These are phyloP conservation scores for Cercophora samala DNA, from an alignment of 495 filamentous ascomycete genomes.

Conservation along the genomic window DNA sequence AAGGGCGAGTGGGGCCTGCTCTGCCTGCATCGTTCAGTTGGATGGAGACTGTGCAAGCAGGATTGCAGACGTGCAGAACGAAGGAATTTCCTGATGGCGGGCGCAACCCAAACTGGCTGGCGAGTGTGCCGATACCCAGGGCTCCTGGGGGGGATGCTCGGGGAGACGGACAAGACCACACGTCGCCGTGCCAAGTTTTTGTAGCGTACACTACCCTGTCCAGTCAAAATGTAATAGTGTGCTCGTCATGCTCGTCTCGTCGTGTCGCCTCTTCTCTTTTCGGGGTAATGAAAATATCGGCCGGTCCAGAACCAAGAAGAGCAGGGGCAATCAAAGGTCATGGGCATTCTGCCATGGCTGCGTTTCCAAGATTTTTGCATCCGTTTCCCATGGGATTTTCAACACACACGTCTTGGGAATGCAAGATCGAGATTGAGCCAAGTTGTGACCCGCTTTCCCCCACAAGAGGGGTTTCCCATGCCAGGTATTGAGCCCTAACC, in stretches of 20 bases:
- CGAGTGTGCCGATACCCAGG: not conserved
- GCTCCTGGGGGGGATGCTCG: too few species aligned
- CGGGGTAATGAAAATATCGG: too few species aligned
- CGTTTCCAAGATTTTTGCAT: too few species aligned
- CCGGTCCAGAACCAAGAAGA: too few species aligned
- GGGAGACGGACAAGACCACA: not conserved
- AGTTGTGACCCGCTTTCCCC: not conserved
- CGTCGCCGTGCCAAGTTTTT: not conserved
- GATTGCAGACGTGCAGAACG: not conserved
- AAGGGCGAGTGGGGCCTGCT: not conserved
- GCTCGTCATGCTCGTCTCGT: too few species aligned
- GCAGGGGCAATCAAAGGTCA: too few species aligned
- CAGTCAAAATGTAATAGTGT: too few species aligned
- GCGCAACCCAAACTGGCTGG: not conserved
- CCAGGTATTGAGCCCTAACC: not conserved
- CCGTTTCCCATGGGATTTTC: not conserved
- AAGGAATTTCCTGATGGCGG: not conserved
- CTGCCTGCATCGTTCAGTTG: not conserved
- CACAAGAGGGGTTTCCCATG: not conserved
- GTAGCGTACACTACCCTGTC: too few species aligned
- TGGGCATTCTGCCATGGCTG: not conserved
- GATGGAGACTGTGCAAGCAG: slow-evolving; percentile 1
- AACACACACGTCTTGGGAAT: not conserved
- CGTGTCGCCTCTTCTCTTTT: too few species aligned
- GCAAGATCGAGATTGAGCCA: not conserved